Base-by-base conservation (phyloP, 192 early-diverging fungal genomes). In the Coemansia sp. region DNA sequence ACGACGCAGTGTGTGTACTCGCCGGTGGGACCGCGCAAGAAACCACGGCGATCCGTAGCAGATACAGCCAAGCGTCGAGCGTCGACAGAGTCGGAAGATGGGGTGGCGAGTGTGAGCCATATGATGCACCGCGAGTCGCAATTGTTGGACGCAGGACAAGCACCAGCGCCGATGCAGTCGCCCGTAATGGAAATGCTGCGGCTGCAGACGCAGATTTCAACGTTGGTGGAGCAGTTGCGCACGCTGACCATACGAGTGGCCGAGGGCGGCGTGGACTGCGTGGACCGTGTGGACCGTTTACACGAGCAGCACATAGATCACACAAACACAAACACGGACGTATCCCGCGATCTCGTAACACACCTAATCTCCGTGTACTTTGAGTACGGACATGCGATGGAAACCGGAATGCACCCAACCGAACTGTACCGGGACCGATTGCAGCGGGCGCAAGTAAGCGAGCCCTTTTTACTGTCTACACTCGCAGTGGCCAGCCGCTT, bases 131-230 rank as follows among this genome's bases (percentile, higher is more conserved):
- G 75, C 53, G 53, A 59, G 35, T 37, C 70, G 35, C 27, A 54
- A 4, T 59, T 67, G 15, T 35, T 48, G 7, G 55, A 69, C 9
- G 15, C 69, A 1, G 48, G 41, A 45, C 41, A 14, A 10, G 14
- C 14, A 41, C 39, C 39, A 2, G 39, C 39, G 9, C 50, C 17
- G 50, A 19, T 29, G 8, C 59, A 64, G 51, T 25, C 57, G 66
- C 73, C 69, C 14, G 66, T 81, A 2, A 72, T 75, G 65, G 78
- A 81, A 39, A 81, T 81, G 78, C 69, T 81, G 32, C 32, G 78
- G 41, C 59, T 81, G 65, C 78, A 81, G 62, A 68, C 72, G 38
- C 78, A 81, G 66, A 81, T 81, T 14, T 72, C 78, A 3, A 41
- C 48, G 4, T 66, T 81, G n/a, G 73, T 81, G 1, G 73, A 71